These are phyloP conservation scores for Lipomyces starkeyi DNA, from an alignment of 805 yeast genomes.

Conservation along the genomic window DNA sequence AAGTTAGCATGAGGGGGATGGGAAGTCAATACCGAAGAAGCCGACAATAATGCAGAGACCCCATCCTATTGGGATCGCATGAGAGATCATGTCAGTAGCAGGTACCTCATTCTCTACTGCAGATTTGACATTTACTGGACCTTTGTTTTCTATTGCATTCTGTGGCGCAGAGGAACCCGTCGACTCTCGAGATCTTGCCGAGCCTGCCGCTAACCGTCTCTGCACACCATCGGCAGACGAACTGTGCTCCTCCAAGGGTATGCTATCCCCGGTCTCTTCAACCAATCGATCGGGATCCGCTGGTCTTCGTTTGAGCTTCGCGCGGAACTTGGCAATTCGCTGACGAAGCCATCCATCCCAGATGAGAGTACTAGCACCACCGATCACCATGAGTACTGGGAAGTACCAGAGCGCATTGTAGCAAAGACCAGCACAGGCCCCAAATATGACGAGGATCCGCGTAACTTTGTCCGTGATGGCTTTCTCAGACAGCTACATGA, in stretches of 20 bases:
- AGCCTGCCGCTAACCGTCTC: background rate
- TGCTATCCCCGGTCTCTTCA: background rate
- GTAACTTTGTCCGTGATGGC: conserved; percentile 18
- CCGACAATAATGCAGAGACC: background rate
- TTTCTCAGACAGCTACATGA: conserved; percentile 2
- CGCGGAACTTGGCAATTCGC: background rate
- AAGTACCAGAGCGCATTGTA: conserved; percentile 17
- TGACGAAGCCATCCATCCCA: conserved; percentile 9
- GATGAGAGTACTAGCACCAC: conserved; percentile 1
- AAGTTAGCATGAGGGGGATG: background rate
- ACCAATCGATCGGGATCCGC: background rate
- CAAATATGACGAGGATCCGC: conserved; percentile 13
- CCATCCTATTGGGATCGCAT: background rate
- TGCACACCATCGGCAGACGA: background rate
- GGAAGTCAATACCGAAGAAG: background rate
- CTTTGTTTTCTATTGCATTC: background rate
- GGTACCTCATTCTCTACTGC: background rate
- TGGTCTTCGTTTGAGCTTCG: background rate
- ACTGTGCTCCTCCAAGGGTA: background rate
- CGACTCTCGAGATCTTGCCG: background rate
- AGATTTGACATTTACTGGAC: background rate
- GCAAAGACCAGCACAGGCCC: conserved; percentile 4
- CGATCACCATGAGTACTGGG: conserved; percentile 14
- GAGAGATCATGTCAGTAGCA: background rate
- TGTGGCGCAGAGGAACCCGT: background rate